Base-by-base conservation (phyloP, 257 asterid genomes). In the Solanum sejunctum region DNA sequence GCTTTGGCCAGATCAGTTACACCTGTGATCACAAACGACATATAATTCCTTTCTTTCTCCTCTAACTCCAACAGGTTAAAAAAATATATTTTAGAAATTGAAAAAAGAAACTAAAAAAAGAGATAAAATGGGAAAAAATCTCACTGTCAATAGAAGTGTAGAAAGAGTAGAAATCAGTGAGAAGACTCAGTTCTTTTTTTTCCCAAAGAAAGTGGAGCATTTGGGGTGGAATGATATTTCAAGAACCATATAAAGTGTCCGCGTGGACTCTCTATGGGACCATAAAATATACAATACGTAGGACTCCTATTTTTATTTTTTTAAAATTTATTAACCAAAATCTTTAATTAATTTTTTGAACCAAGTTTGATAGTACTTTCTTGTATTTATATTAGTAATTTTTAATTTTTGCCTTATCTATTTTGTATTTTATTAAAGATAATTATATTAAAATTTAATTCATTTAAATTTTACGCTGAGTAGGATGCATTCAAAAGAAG, bases 1-100 rank as follows among this genome's bases (percentile, higher is more conserved):
- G 77, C 84, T 85, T 49, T 70, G 70, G 84, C 39, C 87, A 83
- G 84, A 80, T 85, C 60, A 83, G 28, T 78, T 41, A 57, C 41
- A 41, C 67, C 26, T 56, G 39, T 81, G 70, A 12, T 82, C 69
- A 63, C 66, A 85, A 80, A 85, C 54, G 45, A 70, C 88, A 87
- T 82, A 82, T 75, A 67, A 85, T 83, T 51, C 63, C 10, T 49
- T 75, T 75, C 13, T 49, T n/a, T 21, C 43, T 23, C 43, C 32
- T 8, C 32, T 69, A 12, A 36, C 57, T 77, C 56, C 63, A n/a
- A 13, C 5, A 10, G 32, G 10, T 10, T 10, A 60, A 10, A n/a
- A 43, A 43, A 7, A 3, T 5, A 16, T 71, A 3, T 8, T 3
- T 7, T 0, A 0, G 17, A 16, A 67, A 12, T 6, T 20, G 43